Base-by-base conservation (phyloP, 345 rosid species). In the Triadica sebifera region DNA sequence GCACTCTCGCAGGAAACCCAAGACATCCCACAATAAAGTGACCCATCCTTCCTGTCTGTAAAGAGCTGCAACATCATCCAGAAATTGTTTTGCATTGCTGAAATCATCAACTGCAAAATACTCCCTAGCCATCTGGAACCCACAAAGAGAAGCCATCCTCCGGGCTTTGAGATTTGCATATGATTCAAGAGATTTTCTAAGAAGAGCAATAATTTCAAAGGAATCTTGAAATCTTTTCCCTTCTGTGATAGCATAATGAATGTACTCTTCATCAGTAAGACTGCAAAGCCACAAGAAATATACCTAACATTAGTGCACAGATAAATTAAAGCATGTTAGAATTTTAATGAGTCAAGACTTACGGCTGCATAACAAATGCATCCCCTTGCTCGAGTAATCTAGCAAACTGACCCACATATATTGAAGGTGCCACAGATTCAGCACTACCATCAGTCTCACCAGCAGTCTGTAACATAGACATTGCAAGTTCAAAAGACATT, bases 41-140 rank as follows among this genome's bases (percentile, higher is more conserved):
- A 85, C 94, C 98, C 99, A 93, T 25, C 97, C 98, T 84, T 95
- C 99, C 82, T 85, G 87, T 86, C 97, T 93, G 85, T 89, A 88
- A 53, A 87, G 79, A 78, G 69, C 81, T 62, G 89, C 94, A 79
- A 90, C 77, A 78, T 80, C 80, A 73, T 90, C 87, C 78, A 93
- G 89, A 74, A 82, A 75, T 61, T 75, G 80, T 73, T 87, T 93
- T 69, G 99, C 96, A 52, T 86, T 87, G 71, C 65, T 76, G 65
- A 86, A 88, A 85, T 95, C 97, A 80, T 79, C 88, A 46, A 81
- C 80, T 51, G 74, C 73, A 85, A 89, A 90, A 84, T 93, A 88
- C 80, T 95, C 99, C 75, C 75, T 87, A 63, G 89, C 97, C 73
- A 93, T 88, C 82, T 86, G 90, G 65, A 88, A 85, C 39, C 87